Evolutionary conservation across 257 asterid species (phyloP).

Genomic region (Prunella vulgaris): DNA sequence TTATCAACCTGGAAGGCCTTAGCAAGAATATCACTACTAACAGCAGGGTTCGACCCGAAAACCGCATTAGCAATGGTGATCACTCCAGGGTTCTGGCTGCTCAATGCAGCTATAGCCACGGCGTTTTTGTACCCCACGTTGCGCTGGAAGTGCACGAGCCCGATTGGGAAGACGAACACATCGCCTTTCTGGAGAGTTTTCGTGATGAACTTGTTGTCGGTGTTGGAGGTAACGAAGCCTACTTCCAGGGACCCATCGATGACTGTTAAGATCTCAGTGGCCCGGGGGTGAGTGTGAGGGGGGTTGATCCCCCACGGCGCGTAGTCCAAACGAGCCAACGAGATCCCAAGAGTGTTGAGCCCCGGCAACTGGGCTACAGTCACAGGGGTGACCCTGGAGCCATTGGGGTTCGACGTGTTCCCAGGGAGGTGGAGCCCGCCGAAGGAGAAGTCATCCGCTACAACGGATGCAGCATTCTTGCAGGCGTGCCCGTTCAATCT

Average conservation of each 20-base stretch:
- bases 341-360: constrained; percentile 31
- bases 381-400: constrained; percentile 23
- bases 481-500: constrained; percentile 9
- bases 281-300: constrained; percentile 40
- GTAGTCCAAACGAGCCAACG: constrained; percentile 28
- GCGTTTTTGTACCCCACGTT: constrained; percentile 12
- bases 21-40: constrained; percentile 23
- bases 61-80: constrained; percentile 23
- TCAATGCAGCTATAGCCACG: constrained; percentile 14
- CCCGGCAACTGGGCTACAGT: constrained; percentile 26
- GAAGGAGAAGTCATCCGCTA: constrained; percentile 32
- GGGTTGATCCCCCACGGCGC: constrained; percentile 34
- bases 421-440: constrained; percentile 31
- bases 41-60: constrained; percentile 31
- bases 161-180: constrained; percentile 27
- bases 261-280: constrained; percentile 32
- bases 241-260: constrained; percentile 33
- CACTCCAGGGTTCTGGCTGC: constrained; percentile 31
- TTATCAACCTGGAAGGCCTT: constrained; percentile 37
- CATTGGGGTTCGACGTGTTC: constrained; percentile 28
- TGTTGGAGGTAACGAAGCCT: constrained; percentile 35
- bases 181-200: constrained; percentile 34
- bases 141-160: constrained; percentile 19
- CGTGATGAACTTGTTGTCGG: constrained; percentile 13
- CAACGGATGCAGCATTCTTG: constrained; percentile 9